Percentiles rank a stretch among this genome's conserved stretches.
phyloP scores from a whole-genome alignment of 2,329 filamentous ascomycete species.

The Cladobotryum protrusum region DNA sequence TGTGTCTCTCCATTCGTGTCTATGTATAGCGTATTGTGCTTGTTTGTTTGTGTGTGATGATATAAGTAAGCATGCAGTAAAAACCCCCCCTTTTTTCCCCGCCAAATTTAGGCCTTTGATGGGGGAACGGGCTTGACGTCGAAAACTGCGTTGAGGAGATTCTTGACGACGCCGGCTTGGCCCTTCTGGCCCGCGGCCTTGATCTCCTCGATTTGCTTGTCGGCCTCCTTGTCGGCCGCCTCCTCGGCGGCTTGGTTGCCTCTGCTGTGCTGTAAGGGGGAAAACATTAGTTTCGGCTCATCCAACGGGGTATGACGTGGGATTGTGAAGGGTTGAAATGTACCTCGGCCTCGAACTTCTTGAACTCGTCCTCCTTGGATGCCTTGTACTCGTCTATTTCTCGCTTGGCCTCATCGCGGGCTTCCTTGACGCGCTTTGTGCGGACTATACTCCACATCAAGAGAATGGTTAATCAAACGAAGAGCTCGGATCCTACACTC shows the following conservation, averaged over 20 bases:
- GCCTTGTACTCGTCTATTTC: conserved; percentile 91
- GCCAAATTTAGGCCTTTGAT: conserved; percentile 18
- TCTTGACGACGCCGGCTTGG: conserved; percentile 72
- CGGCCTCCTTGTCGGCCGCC: conserved; percentile 72
- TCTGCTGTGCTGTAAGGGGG: conserved; percentile 67
- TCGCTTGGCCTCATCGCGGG: conserved; percentile 92
- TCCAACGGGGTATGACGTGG: not conserved
- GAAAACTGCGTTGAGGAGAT: conserved; percentile 78
- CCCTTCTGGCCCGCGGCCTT: conserved; percentile 71
- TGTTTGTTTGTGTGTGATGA: not conserved
- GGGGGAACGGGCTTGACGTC: conserved; percentile 67
- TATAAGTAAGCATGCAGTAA: not conserved
- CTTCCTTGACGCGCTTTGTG: conserved; percentile 95
- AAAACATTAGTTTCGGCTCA: not conserved
- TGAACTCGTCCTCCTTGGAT: conserved; percentile 89
- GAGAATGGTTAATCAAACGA: not conserved
- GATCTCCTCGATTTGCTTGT: conserved; percentile 77
- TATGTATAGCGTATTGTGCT: conserved; percentile 3
- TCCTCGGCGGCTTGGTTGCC: conserved; percentile 77
- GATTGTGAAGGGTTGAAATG: conserved; percentile 6
- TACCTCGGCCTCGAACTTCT: conserved; percentile 78
- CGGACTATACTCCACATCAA: conserved; percentile 41
- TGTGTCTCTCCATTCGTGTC: not conserved
- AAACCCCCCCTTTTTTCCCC: not conserved
- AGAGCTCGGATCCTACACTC: not conserved